phyloP scores from a whole-genome alignment of 2,329 filamentous ascomycete genomes.

The Colletotrichum eleusines region DNA sequence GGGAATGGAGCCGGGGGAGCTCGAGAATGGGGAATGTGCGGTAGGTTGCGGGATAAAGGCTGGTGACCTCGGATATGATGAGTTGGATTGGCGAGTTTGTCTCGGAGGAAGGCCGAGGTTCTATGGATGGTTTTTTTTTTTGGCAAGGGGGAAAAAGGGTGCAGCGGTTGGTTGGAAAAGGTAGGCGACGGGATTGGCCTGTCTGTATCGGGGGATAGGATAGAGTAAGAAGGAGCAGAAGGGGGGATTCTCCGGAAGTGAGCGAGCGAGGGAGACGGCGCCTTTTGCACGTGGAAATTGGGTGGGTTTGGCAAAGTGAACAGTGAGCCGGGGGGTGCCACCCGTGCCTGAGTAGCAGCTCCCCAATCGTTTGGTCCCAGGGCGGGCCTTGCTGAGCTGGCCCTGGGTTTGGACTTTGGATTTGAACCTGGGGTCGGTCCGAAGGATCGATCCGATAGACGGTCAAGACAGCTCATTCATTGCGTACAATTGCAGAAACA shows the following conservation, averaged over 20 bases:
- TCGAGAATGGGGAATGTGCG: constrained; percentile 23
- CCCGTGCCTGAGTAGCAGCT: constrained; percentile 17
- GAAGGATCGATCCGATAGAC: background rate
- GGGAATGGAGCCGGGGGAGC: constrained; percentile 21
- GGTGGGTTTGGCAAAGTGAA: constrained; percentile 36
- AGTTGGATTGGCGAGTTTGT: constrained; percentile 31
- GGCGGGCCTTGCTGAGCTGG: constrained; percentile 32
- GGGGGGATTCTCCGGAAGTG: constrained; percentile 9
- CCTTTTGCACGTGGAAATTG: constrained; percentile 41
- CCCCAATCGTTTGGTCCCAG: constrained; percentile 34
- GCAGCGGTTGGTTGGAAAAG: constrained; percentile 8
- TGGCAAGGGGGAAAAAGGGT: background rate
- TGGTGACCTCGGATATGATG: constrained; percentile 41
- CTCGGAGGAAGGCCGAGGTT: constrained; percentile 38
- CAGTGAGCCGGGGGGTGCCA: constrained; percentile 27
- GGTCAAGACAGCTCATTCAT: background rate
- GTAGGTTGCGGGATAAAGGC: constrained; percentile 37
- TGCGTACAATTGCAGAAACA: background rate
- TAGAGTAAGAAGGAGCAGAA: constrained; percentile 12
- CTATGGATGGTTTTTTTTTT: no score
- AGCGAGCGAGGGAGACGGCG: constrained; percentile 36
- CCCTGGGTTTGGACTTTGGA: background rate
- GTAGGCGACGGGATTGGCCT: constrained; percentile 28
- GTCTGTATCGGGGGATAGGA: constrained; percentile 7
- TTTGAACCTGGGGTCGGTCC: constrained; percentile 9